Conservation (phyloP, 1,139 yeast genomes). For the Hyphopichia khmerensis region DNA sequence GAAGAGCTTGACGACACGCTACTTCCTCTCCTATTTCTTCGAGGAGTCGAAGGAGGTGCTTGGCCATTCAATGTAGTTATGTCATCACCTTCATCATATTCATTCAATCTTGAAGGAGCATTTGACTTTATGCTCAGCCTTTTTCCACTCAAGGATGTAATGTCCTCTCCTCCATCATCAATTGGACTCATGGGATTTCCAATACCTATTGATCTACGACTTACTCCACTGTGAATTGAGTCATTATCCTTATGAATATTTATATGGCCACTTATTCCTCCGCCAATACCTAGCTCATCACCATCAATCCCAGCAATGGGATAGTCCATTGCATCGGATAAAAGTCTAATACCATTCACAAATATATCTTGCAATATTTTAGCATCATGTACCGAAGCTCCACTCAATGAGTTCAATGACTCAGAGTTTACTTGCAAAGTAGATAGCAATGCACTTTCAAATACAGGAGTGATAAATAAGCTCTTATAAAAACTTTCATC, state of each 20-base stretch:
- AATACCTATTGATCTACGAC: background rate
- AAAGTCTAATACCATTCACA: constrained; percentile 18
- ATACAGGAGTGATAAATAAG: constrained; percentile 27
- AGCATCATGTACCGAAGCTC: constrained; percentile 6
- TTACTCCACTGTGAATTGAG: background rate
- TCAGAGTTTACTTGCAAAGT: constrained; percentile 23
- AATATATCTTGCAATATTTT: constrained; percentile 18
- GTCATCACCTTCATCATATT: constrained; percentile 28
- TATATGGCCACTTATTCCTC: constrained; percentile 7
- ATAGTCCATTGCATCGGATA: constrained; percentile 16
- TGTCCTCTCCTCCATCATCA: constrained; percentile 24
- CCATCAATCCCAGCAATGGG: constrained; percentile 7
- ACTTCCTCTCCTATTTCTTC: constrained; percentile 3
- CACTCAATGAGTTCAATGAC: constrained; percentile 4
- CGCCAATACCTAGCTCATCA: constrained; percentile 11
- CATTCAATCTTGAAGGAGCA: constrained; percentile 5
- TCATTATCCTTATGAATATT: constrained; percentile 3
- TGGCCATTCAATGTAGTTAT: constrained; percentile 24
- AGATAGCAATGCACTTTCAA: constrained; percentile 22
- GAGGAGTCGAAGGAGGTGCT: constrained; percentile 1
- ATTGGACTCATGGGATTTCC: background rate
- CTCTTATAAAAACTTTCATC: constrained; percentile 22
- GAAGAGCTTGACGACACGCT: background rate
- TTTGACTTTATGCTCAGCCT: constrained; percentile 7
- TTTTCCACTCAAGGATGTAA: constrained; percentile 18